Percentiles rank a stretch among this genome's conserved stretches.
phyloP scores from a whole-genome alignment of 2,329 filamentous ascomycete genomes.

The Hypoxylon sp. region DNA sequence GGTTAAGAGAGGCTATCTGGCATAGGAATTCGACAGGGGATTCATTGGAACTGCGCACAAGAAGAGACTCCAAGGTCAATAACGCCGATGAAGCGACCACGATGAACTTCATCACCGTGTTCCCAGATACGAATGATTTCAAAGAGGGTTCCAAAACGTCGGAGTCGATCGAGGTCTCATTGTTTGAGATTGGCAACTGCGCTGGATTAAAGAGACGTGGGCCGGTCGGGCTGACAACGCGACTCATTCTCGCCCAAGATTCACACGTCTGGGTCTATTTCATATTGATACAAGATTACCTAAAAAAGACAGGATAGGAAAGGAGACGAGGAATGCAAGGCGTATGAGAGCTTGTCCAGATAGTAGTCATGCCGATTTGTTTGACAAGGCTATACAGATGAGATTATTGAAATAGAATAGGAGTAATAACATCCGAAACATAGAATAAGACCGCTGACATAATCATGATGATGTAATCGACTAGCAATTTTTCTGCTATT shows the following conservation, averaged over 20 bases:
- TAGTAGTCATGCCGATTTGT: not conserved
- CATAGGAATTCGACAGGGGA: not conserved
- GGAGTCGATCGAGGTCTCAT: not conserved
- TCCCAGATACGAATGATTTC: constrained; percentile 6
- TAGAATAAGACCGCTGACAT: too few relatives aligned
- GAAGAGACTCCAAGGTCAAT: not conserved
- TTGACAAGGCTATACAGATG: constrained; percentile 1
- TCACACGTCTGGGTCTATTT: constrained; percentile 18
- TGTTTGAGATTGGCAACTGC: constrained; percentile 17
- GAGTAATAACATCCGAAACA: not conserved
- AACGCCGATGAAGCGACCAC: not conserved
- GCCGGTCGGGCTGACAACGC: not conserved
- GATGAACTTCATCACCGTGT: constrained; percentile 5
- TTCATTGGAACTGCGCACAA: not conserved
- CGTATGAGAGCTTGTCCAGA: not conserved
- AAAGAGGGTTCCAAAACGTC: not conserved
- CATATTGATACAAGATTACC: constrained; percentile 3
- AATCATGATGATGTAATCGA: too few relatives aligned
- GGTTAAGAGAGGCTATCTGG: constrained; percentile 8
- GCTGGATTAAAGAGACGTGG: constrained; percentile 6
- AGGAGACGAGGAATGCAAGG: not conserved
- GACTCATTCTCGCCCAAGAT: not conserved
- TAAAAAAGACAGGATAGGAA: not conserved
- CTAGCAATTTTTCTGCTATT: too few relatives aligned
- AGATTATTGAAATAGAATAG: constrained; percentile 19